These are phyloP conservation scores for Parafenestella ontariensis DNA, from an alignment of 2,329 filamentous ascomycete genomes.

Conservation along the genomic window DNA sequence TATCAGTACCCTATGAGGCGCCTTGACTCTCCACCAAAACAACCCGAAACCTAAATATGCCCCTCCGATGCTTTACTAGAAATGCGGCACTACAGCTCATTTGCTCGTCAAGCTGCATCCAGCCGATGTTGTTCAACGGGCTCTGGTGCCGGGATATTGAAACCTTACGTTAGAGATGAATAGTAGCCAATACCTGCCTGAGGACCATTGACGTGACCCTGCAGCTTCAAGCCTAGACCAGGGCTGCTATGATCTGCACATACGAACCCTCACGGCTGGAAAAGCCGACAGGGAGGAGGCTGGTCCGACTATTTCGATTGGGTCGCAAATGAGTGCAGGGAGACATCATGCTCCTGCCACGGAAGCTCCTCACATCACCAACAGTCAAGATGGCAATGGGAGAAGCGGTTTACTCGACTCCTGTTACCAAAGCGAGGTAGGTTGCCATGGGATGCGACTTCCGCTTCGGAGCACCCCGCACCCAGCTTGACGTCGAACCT, in stretches of 20 bases:
- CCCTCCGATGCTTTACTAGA: background rate
- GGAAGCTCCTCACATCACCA: background rate
- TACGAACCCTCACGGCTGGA: background rate
- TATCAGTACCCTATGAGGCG: too few relatives aligned
- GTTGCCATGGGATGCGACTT: constrained; percentile 1
- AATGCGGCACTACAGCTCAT: background rate
- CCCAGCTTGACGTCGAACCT: constrained; percentile 1
- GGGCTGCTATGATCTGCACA: background rate
- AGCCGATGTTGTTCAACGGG: constrained; percentile 2
- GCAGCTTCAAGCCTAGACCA: constrained; percentile 1
- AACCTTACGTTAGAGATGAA: background rate
- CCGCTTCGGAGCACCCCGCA: constrained; percentile 5
- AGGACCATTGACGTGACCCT: background rate
- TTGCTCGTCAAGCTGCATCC: background rate
- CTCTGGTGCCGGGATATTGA: constrained; percentile 1
- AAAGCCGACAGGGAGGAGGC: background rate
- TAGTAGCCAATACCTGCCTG: background rate
- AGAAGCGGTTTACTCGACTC: background rate
- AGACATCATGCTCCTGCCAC: background rate
- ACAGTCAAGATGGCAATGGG: background rate
- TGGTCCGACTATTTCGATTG: background rate
- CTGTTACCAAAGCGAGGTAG: background rate
- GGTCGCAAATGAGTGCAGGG: background rate
- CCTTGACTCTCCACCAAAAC: too few relatives aligned
- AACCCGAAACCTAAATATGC: background rate